Percentiles rank a stretch among this genome's conserved stretches.
These are phyloP conservation scores for Sporothrix pallida DNA, from an alignment of 2,329 filamentous ascomycete genomes.

Conservation along the genomic window DNA sequence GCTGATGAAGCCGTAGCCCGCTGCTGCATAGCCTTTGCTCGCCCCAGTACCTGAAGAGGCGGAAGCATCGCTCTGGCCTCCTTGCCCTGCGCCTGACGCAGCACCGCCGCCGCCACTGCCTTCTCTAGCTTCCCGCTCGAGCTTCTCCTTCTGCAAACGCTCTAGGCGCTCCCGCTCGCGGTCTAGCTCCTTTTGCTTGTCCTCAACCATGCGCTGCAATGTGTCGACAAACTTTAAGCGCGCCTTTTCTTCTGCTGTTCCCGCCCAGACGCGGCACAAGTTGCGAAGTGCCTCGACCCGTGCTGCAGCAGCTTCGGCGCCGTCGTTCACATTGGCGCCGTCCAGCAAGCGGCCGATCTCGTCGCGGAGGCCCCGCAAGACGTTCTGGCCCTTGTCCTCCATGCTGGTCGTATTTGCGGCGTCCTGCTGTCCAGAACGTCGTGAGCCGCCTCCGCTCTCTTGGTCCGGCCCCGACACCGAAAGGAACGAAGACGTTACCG, in stretches of 20 bases:
- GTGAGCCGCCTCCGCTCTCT: constrained; percentile 48
- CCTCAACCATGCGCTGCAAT: constrained; percentile 81
- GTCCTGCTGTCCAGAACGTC: not conserved
- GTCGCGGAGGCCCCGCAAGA: constrained; percentile 70
- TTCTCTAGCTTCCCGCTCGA: constrained; percentile 1
- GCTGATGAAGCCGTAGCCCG: constrained; percentile 65
- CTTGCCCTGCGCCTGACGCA: not conserved
- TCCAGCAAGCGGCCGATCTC: constrained; percentile 73
- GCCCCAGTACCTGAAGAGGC: constrained; percentile 41
- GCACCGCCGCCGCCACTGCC: not conserved
- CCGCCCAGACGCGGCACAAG: constrained; percentile 84
- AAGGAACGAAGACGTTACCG: constrained; percentile 82
- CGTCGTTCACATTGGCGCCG: not conserved
- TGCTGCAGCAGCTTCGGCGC: constrained; percentile 68
- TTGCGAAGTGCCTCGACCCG: constrained; percentile 79
- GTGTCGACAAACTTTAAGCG: constrained; percentile 80
- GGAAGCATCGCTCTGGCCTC: not conserved
- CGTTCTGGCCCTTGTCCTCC: constrained; percentile 85
- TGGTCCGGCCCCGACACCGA: constrained; percentile 87
- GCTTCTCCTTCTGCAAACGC: constrained; percentile 35
- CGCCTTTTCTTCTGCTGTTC: constrained; percentile 93
- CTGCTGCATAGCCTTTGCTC: constrained; percentile 51
- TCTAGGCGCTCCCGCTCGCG: constrained; percentile 49
- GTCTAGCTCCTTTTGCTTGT: constrained; percentile 63
- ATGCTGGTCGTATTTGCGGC: constrained; percentile 47